A percentile compares a stretch with the other conserved stretches of the same genome.
Evolutionary conservation across 257 asterid genomes (phyloP).

Genomic region (Capsicum chinense): DNA sequence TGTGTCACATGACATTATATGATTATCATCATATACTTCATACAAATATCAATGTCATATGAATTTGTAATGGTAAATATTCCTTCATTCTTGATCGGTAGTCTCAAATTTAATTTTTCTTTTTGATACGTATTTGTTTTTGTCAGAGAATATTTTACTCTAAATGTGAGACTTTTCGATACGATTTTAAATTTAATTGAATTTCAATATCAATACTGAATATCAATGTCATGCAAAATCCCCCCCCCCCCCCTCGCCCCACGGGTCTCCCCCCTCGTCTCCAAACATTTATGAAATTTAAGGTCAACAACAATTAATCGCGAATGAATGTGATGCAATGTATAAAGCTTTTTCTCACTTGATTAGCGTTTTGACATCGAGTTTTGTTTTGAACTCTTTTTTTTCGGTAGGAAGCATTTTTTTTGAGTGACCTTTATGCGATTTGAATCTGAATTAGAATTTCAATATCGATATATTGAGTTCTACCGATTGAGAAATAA

Average conservation of each 20-base stretch:
- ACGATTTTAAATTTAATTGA: too few relatives aligned
- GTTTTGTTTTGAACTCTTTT: neutral
- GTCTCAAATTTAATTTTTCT: too few relatives aligned
- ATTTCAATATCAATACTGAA: too few relatives aligned
- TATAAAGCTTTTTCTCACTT: neutral
- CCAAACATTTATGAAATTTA: neutral
- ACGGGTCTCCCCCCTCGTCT: too few relatives aligned
- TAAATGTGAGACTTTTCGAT: too few relatives aligned
- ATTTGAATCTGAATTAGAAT: neutral
- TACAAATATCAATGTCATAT: neutral
- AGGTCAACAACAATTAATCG: neutral
- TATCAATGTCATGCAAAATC: neutral
- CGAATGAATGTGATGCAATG: too few relatives aligned
- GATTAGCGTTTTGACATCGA: neutral
- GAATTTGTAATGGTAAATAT: too few relatives aligned
- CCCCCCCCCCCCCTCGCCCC: too few relatives aligned
- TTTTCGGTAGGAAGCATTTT: neutral
- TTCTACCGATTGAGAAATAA: neutral
- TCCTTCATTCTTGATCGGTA: too few relatives aligned
- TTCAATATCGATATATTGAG: neutral
- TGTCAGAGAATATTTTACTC: too few relatives aligned
- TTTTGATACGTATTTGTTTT: too few relatives aligned
- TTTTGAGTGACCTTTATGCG: neutral
- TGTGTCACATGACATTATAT: slow-evolving; percentile 9
- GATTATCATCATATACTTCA: neutral